A percentile compares a stretch with the other conserved stretches of the same genome.
phyloP scores from a whole-genome alignment of 139 green algal species.

The Volvox reticuliferus region DNA sequence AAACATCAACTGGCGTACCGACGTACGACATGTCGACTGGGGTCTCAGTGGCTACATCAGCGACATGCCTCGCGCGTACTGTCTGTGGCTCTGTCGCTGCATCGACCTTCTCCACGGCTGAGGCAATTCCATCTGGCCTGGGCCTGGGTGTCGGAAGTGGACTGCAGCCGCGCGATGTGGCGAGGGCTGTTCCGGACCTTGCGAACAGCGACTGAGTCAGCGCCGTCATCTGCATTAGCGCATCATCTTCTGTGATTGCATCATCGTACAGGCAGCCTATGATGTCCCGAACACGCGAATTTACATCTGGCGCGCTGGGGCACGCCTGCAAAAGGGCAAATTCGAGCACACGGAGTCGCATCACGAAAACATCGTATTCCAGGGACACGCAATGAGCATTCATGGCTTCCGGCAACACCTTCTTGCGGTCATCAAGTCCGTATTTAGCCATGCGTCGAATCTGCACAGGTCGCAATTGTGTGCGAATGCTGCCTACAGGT shows the following conservation, averaged over 20 bases:
- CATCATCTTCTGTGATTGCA: slow-evolving; percentile 16
- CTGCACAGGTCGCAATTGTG: too few species aligned
- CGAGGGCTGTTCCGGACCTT: not conserved
- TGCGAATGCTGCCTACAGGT: too few species aligned
- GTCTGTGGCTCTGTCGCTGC: slow-evolving; percentile 16
- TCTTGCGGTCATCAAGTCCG: too few species aligned
- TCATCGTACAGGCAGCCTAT: slow-evolving; percentile 36
- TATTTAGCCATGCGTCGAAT: too few species aligned
- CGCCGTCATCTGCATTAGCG: slow-evolving; percentile 29
- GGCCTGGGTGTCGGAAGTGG: not conserved
- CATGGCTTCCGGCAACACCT: too few species aligned
- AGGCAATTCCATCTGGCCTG: not conserved
- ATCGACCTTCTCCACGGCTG: slow-evolving; percentile 4
- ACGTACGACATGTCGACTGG: slow-evolving; percentile 8
- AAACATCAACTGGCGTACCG: not conserved
- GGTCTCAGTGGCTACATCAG: slow-evolving; percentile 28
- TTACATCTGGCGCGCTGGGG: not conserved
- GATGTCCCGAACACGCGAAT: slow-evolving; percentile 12
- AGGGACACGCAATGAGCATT: too few species aligned
- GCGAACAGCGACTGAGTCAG: not conserved
- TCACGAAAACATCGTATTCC: too few species aligned
- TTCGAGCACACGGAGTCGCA: too few species aligned
- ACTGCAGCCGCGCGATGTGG: slow-evolving; percentile 22
- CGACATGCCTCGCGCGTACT: not conserved
- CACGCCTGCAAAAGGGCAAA: not conserved